Conservation (phyloP, 2,329 filamentous ascomycete genomes). For the Aspergillus nomiae region DNA sequence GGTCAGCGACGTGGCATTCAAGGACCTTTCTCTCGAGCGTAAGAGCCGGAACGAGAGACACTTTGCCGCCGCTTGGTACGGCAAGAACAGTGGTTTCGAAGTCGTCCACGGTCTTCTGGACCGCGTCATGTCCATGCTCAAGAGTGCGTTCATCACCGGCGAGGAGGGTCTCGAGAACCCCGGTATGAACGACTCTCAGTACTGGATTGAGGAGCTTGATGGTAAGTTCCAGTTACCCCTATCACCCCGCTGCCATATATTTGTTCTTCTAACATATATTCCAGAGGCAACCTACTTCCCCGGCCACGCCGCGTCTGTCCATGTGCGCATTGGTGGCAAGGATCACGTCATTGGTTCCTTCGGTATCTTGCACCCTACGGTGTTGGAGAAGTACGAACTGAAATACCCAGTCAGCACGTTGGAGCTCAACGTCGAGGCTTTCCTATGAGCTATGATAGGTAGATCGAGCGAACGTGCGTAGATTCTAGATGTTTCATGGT, state of each 20-base stretch:
- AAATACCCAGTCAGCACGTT: constrained; percentile 91
- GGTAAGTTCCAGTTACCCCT: constrained; percentile 50
- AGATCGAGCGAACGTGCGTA: constrained; percentile 3
- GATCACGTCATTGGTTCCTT: constrained; percentile 81
- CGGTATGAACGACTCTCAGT: constrained; percentile 65
- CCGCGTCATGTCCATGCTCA: constrained; percentile 88
- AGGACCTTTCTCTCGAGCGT: constrained; percentile 78
- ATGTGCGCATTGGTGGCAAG: constrained; percentile 73
- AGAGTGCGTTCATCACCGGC: constrained; percentile 73
- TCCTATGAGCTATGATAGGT: constrained; percentile 60
- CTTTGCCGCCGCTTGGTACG: constrained; percentile 95
- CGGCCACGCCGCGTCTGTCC: constrained; percentile 84
- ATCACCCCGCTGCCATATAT: background rate
- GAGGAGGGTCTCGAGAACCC: constrained; percentile 69
- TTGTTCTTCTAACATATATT: constrained; percentile 7
- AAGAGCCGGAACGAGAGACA: constrained; percentile 90
- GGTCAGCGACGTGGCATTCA: constrained; percentile 87
- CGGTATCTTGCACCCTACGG: constrained; percentile 89
- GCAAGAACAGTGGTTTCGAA: constrained; percentile 93
- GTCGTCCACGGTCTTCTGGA: constrained; percentile 92
- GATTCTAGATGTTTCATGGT: constrained; percentile 13
- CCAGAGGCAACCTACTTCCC: constrained; percentile 83
- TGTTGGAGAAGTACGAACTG: constrained; percentile 90
- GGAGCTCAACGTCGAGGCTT: constrained; percentile 91
- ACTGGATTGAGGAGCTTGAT: constrained; percentile 93